A percentile compares a stretch with the other conserved stretches of the same genome.
phyloP scores from a whole-genome alignment of 345 rosid genomes.

The Capsella bursapastoris region DNA sequence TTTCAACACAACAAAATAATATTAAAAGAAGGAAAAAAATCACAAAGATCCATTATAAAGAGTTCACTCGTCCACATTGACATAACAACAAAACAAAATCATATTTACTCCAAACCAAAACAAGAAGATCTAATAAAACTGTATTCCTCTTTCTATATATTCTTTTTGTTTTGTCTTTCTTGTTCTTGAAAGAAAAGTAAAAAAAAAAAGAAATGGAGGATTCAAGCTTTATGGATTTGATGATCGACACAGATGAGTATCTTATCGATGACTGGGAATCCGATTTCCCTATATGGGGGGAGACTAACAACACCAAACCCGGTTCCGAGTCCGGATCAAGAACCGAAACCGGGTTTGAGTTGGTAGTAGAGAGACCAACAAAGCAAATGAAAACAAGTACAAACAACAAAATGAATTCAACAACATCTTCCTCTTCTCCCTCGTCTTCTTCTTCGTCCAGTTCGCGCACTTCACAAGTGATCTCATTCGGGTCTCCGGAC shows the following conservation, averaged over 20 bases:
- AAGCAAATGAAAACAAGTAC: constrained; percentile 21
- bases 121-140: neutral
- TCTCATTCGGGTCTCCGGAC: constrained; percentile 37
- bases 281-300: constrained; percentile 7
- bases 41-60: constrained; percentile 26
- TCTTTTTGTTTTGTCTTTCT: neutral
- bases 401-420: constrained; percentile 5
- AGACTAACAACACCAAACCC: neutral
- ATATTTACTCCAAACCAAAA: neutral
- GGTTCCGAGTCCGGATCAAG: neutral
- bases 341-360: constrained; percentile 14
- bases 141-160: neutral
- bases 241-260: constrained; percentile 43
- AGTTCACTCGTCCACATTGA: constrained; percentile 24
- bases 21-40: neutral
- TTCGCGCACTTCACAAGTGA: constrained; percentile 16
- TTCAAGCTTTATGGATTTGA: constrained; percentile 39
- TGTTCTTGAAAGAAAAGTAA: neutral
- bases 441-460: constrained; percentile 35
- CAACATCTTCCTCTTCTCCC: constrained; percentile 30
- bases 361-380: constrained; percentile 2
- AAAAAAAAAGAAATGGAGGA: constrained; percentile 33
- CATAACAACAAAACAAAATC: constrained; percentile 25
- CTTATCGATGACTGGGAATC: constrained; percentile 41
- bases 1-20: constrained; percentile 14